Evolutionary conservation across 2,329 filamentous ascomycete genomes (phyloP).

Genomic region (Arthrobotrys pseudoclavata): DNA sequence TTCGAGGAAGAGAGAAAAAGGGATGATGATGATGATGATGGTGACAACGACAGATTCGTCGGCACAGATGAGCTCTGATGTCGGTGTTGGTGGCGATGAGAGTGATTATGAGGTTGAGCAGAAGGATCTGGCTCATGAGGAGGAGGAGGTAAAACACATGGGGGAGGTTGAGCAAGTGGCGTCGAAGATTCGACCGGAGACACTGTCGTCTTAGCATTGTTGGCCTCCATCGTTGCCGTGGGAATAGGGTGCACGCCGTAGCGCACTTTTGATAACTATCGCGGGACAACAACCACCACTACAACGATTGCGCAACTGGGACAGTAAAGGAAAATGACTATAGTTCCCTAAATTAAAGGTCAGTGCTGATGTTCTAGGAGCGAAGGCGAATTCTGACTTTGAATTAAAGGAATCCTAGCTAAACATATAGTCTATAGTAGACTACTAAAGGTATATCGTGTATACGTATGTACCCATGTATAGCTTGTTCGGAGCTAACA

Average conservation of each 20-base stretch:
- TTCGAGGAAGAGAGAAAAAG: neutral
- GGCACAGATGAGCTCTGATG: neutral
- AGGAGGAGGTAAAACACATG: neutral
- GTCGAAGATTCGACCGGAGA: neutral
- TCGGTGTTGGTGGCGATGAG: neutral
- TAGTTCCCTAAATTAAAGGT: neutral
- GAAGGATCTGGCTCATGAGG: neutral
- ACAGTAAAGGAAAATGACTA: neutral
- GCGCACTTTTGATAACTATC: constrained; percentile 20
- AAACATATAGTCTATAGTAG: neutral
- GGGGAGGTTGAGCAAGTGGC: neutral
- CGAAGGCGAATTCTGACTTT: neutral
- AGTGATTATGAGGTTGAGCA: neutral
- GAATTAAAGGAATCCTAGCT: neutral
- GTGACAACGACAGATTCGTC: neutral
- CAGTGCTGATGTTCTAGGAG: neutral
- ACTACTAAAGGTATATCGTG: too few relatives aligned
- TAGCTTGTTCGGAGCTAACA: too few relatives aligned
- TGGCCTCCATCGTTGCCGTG: constrained; percentile 10
- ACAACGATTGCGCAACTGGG: neutral
- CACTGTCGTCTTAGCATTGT: neutral
- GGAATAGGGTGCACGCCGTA: constrained; percentile 10
- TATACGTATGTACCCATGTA: too few relatives aligned
- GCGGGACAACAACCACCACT: neutral
- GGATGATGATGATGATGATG: neutral